Conservation (phyloP, 257 asterid genomes). For the Solanum chmielewskii region DNA sequence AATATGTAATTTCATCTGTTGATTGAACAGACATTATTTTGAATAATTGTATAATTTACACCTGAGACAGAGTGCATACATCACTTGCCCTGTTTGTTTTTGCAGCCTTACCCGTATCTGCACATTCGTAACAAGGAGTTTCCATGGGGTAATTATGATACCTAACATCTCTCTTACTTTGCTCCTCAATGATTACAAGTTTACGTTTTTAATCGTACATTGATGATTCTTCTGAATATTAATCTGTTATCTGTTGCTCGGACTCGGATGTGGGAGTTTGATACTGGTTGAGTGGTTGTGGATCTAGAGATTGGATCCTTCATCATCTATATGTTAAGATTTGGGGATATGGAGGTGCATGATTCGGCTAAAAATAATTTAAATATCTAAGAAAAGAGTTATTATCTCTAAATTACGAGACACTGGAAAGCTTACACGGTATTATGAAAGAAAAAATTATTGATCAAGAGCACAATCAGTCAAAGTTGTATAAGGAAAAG, state of each 20-base stretch:
- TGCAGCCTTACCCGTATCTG: constrained; percentile 66
- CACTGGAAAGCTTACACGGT: neutral
- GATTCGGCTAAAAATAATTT: neutral
- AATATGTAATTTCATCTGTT: neutral
- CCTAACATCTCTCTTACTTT: neutral
- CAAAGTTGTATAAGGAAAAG: no score
- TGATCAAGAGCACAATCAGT: neutral
- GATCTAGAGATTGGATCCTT: neutral
- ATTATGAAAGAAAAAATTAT: neutral
- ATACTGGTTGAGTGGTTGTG: neutral
- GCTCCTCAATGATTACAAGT: neutral
- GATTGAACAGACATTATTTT: neutral
- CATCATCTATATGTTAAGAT: neutral
- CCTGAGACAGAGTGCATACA: no score
- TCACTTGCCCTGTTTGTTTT: neutral
- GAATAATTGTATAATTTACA: no score
- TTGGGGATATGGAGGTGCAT: neutral
- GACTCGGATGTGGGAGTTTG: neutral
- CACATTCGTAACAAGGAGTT: constrained; percentile 80
- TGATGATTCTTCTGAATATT: neutral
- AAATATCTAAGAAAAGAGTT: no score
- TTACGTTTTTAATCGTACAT: neutral
- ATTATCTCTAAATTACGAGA: neutral
- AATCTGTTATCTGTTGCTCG: neutral
- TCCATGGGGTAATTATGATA: constrained; percentile 56